Percentiles rank a stretch among this genome's conserved stretches.
phyloP scores from a whole-genome alignment of 2,329 filamentous ascomycete genomes.

The Xylaria polymorpha region DNA sequence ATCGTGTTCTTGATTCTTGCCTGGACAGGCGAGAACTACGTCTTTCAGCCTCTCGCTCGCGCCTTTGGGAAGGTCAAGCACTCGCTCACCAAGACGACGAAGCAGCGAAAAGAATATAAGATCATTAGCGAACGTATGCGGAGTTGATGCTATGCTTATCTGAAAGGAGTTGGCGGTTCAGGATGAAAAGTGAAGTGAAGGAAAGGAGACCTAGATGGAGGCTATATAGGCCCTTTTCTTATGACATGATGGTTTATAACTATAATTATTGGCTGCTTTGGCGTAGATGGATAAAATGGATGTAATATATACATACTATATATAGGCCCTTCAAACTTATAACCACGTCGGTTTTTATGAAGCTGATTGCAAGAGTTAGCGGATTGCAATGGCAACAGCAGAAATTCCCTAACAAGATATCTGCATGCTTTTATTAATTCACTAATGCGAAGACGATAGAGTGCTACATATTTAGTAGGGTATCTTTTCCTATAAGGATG shows the following conservation, averaged over 20 bases:
- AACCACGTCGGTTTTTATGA: background rate
- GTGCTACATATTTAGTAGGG: constrained; percentile 9
- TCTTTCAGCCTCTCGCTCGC: constrained; percentile 77
- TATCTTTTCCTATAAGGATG: constrained; percentile 19
- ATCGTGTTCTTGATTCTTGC: constrained; percentile 74
- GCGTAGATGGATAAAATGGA: background rate
- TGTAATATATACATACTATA: background rate
- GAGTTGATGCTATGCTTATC: constrained; percentile 43
- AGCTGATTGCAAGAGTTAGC: background rate
- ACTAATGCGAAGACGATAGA: background rate
- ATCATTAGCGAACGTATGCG: constrained; percentile 76
- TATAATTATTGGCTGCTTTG: background rate
- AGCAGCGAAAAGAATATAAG: constrained; percentile 91
- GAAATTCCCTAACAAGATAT: background rate
- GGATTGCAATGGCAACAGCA: background rate
- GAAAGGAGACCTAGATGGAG: background rate
- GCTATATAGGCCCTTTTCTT: background rate
- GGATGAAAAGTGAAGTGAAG: background rate
- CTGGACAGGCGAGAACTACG: constrained; percentile 76
- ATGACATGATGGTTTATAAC: background rate
- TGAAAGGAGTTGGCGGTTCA: background rate
- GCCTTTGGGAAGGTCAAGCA: constrained; percentile 71
- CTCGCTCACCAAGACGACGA: constrained; percentile 68
- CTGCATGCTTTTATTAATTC: background rate
- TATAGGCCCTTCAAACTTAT: background rate